These are phyloP conservation scores for Scutellaria minor DNA, from an alignment of 257 asterid genomes.

Conservation along the genomic window DNA sequence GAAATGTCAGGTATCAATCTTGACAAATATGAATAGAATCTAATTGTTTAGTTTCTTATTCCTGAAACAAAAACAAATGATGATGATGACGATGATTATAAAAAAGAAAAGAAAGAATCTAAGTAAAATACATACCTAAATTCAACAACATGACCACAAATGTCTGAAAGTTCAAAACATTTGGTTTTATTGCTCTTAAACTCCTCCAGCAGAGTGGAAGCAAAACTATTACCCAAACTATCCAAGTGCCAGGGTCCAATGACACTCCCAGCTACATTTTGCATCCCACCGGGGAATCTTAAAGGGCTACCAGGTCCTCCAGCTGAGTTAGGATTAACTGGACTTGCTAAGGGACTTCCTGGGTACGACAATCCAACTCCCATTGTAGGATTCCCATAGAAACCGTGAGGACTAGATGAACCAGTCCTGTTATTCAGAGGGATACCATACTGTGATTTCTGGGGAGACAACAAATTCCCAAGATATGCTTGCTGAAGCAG, in stretches of 20 bases:
- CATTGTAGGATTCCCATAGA: slow-evolving; percentile 64
- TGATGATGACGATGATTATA: too few relatives aligned
- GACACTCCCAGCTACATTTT: slow-evolving; percentile 70
- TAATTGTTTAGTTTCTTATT: neutral
- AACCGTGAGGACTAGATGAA: slow-evolving; percentile 75
- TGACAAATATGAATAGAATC: neutral
- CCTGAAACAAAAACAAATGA: too few relatives aligned
- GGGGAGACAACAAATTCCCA: slow-evolving; percentile 68
- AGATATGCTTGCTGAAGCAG: slow-evolving; percentile 84
- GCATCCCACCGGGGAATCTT: slow-evolving; percentile 70
- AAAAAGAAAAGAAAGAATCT: neutral
- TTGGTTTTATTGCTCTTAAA: slow-evolving; percentile 88
- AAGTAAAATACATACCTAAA: slow-evolving; percentile 63
- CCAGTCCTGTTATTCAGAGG: slow-evolving; percentile 55
- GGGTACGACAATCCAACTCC: slow-evolving; percentile 84
- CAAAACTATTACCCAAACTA: slow-evolving; percentile 61
- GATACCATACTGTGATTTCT: slow-evolving; percentile 72
- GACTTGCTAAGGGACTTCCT: slow-evolving; percentile 79
- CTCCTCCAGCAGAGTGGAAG: slow-evolving; percentile 86
- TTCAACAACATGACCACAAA: slow-evolving; percentile 92
- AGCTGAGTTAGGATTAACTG: slow-evolving; percentile 61
- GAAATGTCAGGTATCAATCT: slow-evolving; percentile 33
- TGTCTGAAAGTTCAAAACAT: slow-evolving; percentile 88
- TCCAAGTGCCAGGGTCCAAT: slow-evolving; percentile 89
- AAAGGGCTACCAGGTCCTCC: slow-evolving; percentile 86